Base-by-base conservation (phyloP, 352 stramenopile genomes). In the Phytophthora meadii region DNA sequence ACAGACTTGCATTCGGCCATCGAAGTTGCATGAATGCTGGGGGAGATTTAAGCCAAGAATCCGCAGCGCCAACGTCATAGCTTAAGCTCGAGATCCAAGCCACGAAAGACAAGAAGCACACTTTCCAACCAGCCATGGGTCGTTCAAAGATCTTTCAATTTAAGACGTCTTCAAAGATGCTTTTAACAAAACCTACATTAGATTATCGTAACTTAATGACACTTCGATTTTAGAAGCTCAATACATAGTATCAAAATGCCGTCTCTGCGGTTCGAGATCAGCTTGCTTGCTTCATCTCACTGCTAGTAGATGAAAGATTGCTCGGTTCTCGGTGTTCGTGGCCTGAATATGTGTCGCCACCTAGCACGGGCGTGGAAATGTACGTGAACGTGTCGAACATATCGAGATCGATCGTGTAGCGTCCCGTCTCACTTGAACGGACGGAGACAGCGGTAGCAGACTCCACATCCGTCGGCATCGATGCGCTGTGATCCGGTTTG, bases 301-400 rank as follows among this genome's bases (percentile, higher is more conserved):
- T 68, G 48, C 59, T 68, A 36, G 34, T 39, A 11, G 65, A 69
- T 6, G 65, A 72, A n/a, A 72, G 27, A 36, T 62, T 70, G 66
- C 54, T 70, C 22, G 66, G 53, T 30, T 70, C 66, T 15, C 61
- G 67, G n/a, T 61, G 61, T n/a, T 75, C 61, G 24, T 73, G 51
- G 10, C 60, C 46, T 15, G 53, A 49, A 24, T 69, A 65, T 44
- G 69, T 61, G 40, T 76, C 65, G 46, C 60, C 72, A 10, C 72
- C 68, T 42, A 84, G 54, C 54, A 83, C 74, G 8, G 74, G 77
- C 59, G 77, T 85, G n/a, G 74, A 81, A 65, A 85, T 77, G 47
- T 65, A 77, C 47, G 71, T 79, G 68, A 81, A 82, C 51, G 73
- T 76, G 54, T 82, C 74, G 54, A 81, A 82, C 70, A 78, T 75